A percentile compares a stretch with the other conserved stretches of the same genome.
Conservation (phyloP, 257 asterid genomes). For the Salvia miltiorrhiza region DNA sequence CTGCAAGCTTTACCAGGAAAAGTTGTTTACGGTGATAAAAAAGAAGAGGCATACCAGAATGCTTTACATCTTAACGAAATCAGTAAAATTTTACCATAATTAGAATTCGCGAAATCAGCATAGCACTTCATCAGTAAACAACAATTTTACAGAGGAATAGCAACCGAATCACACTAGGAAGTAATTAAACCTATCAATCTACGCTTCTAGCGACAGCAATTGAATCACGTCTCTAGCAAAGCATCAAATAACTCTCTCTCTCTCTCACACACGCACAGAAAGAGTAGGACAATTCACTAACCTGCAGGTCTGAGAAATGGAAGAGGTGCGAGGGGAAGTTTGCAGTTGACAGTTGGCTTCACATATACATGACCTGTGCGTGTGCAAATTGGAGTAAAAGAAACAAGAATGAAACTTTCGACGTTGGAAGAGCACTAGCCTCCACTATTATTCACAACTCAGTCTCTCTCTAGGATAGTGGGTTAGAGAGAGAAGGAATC, state of each 20-base stretch:
- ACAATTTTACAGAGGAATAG: conserved; percentile 2
- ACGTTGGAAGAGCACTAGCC: conserved; percentile 43
- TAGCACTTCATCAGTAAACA: neutral
- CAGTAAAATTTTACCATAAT: neutral
- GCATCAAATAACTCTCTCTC: neutral
- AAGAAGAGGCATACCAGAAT: neutral
- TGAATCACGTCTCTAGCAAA: neutral
- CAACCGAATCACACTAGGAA: neutral
- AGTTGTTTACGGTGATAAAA: neutral
- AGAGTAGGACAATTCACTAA: conserved; percentile 5
- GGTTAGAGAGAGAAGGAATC: conserved; percentile 25
- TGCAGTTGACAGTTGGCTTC: conserved; percentile 36
- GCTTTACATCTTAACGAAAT: neutral
- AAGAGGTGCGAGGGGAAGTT: conserved; percentile 10
- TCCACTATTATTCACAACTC: conserved; percentile 25
- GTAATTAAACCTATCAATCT: neutral
- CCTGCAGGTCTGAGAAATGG: conserved; percentile 24
- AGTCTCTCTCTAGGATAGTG: conserved; percentile 4
- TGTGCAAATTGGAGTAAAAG: conserved; percentile 19
- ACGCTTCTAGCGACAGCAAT: neutral
- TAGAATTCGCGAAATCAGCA: conserved; percentile 17
- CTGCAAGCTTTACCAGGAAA: neutral
- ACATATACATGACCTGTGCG: conserved; percentile 29
- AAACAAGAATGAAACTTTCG: conserved; percentile 27
- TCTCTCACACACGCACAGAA: neutral